Evolutionary conservation across 805 yeast species (phyloP).

Genomic region (Cyberlindnera nakhonratchasimensis): DNA sequence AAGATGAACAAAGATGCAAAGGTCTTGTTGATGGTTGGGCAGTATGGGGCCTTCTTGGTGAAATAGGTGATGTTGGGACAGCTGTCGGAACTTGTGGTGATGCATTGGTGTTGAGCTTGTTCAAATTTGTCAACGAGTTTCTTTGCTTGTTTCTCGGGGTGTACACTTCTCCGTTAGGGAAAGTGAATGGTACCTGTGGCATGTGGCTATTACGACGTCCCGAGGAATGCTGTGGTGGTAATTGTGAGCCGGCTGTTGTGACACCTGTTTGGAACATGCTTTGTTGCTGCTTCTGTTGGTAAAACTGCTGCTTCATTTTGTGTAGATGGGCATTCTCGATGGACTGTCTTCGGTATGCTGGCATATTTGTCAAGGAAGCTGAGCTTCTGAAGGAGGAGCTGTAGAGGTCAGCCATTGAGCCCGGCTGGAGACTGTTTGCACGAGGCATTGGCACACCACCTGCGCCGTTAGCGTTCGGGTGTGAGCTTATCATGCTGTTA

Average conservation of each 20-base stretch:
- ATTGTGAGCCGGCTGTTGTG: neutral
- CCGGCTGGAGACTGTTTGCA: constrained; percentile 14
- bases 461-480: constrained; percentile 1
- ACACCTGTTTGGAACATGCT: constrained; percentile 2
- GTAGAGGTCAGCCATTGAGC: constrained; percentile 1
- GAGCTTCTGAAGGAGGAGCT: constrained; percentile 10
- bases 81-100: neutral
- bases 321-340: constrained; percentile 10
- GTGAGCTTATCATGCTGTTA: neutral
- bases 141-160: constrained; percentile 28
- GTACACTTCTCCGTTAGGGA: constrained; percentile 31
- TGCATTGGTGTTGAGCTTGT: constrained; percentile 2
- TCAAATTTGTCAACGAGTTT: constrained; percentile 17
- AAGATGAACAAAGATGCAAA: too few relatives aligned
- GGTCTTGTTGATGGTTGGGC: neutral
- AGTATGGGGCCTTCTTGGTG: constrained; percentile 2
- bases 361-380: constrained; percentile 3
- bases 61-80: constrained; percentile 1
- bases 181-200: constrained; percentile 26
- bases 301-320: constrained; percentile 14
- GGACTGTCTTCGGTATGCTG: constrained; percentile 9
- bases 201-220: constrained; percentile 16
- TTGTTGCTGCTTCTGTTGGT: constrained; percentile 5
- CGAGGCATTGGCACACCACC: constrained; percentile 2
- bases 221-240: constrained; percentile 2